Evolutionary conservation across 176 grass and related monocot genomes (phyloP), one percentile per base, ranked within the genome.

Genomic region (Eleusine coracana): DNA sequence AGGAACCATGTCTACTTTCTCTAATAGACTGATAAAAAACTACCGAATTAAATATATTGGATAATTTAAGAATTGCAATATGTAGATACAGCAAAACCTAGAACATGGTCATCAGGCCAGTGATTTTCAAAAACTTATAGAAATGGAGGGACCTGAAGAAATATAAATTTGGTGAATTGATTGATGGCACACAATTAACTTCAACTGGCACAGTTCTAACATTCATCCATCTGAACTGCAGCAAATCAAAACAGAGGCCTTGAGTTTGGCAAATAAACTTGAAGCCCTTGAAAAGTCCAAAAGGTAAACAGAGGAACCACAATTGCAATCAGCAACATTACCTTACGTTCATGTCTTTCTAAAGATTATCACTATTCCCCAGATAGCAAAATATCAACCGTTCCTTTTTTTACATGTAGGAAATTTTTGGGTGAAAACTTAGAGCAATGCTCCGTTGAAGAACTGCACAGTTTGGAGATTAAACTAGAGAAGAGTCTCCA

Each of bases 371-470:
- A 34, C 31, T 34, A 34, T 34, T 34, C 31, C 31, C 31, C 31
- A 34, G 31, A 34, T 34, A 34, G 31, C 31, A 34, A 34, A 34
- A 34, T 34, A 34, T 34, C 31, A 34, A 34, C 31, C 31, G 31
- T 34, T 34, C 31, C 78, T 61, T 13, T 9, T 37, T 45, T 82
- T 65, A 80, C 28, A 56, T 65, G 85, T 78, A 94, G 90, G 27
- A 94, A 83, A n/a, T 69, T 86, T 3, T 34, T 92, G 77, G 87
- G 92, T 52, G 87, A 94, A 83, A 90, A 80, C 64, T 82, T 94
- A 66, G 87, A 87, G 65, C 73, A 61, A 52, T 90, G 85, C 46
- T 90, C 85, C 50, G 5, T 58, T 49, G 92, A 94, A 80, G 92
- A 92, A 71, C 56, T 94, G 25, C 59, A 70, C 8, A 54, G 59